Conservation (phyloP, 164 flowering plant genomes). For the Aristolochia contorta region DNA sequence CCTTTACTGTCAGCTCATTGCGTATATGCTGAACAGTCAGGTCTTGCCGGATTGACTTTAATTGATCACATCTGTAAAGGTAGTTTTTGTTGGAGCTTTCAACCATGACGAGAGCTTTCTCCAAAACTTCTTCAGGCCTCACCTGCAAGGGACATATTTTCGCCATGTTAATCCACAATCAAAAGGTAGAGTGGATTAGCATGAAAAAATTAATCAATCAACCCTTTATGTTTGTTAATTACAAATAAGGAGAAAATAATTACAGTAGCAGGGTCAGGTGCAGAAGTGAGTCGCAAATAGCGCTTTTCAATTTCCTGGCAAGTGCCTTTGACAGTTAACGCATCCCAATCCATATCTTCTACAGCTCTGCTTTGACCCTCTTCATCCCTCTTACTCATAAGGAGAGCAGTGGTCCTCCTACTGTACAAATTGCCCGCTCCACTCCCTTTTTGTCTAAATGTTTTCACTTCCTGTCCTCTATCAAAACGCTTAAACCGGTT, state of each 20-base stretch:
- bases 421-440: slow-evolving; percentile 44
- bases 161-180: background rate
- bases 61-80: slow-evolving; percentile 91
- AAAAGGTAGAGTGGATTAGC: background rate
- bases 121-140: slow-evolving; percentile 88
- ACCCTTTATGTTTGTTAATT: too few species aligned
- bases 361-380: slow-evolving; percentile 66
- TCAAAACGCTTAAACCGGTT: slow-evolving; percentile 88
- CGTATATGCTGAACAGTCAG: slow-evolving; percentile 82
- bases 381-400: slow-evolving; percentile 52
- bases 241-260: slow-evolving; percentile 4
- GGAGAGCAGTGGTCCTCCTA: slow-evolving; percentile 58
- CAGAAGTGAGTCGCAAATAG: slow-evolving; percentile 95
- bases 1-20: slow-evolving; percentile 84
- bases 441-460: slow-evolving; percentile 33
- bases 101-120: slow-evolving; percentile 76
- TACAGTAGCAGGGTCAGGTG: slow-evolving; percentile 96
- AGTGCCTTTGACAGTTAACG: slow-evolving; percentile 90
- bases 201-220: background rate
- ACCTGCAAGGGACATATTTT: slow-evolving; percentile 40
- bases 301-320: slow-evolving; percentile 98
- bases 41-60: slow-evolving; percentile 97
- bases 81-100: slow-evolving; percentile 81
- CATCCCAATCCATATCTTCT: slow-evolving; percentile 98
- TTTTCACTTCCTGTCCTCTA: slow-evolving; percentile 39